Evolutionary conservation across 768 basidiomycete genomes (phyloP).

Genomic region (Leucogyrophana mollusca): DNA sequence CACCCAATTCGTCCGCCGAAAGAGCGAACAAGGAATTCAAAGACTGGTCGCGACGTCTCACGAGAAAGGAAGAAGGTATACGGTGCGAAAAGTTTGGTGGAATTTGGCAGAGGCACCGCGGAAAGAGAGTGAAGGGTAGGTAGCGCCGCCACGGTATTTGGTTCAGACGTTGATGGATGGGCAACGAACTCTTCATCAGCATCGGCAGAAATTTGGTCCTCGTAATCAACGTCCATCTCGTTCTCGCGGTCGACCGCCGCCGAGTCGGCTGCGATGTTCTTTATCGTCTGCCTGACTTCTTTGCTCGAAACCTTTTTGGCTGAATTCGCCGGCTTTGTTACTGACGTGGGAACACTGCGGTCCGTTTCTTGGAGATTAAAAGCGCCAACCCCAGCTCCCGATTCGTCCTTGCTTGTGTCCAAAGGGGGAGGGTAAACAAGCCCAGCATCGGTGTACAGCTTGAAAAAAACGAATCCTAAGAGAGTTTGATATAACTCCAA

Average conservation of each 20-base stretch:
- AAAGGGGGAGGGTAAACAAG: conserved; percentile 94
- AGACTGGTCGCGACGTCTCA: conserved; percentile 86
- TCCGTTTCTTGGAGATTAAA: conserved; percentile 67
- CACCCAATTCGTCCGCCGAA: conserved; percentile 93
- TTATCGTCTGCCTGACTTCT: conserved; percentile 50
- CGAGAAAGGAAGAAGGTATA: conserved; percentile 94
- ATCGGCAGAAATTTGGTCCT: conserved; percentile 30
- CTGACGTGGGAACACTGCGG: conserved; percentile 18
- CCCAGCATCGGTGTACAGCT: conserved; percentile 93
- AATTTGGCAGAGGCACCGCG: conserved; percentile 53
- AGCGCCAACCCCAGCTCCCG: conserved; percentile 85
- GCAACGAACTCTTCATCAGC: conserved; percentile 67
- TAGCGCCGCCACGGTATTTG: conserved; percentile 45
- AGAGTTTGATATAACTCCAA: conserved; percentile 97
- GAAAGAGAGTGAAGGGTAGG: conserved; percentile 70
- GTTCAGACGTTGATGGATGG: conserved; percentile 52
- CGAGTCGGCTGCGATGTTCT: conserved; percentile 35
- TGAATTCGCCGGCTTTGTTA: conserved; percentile 12
- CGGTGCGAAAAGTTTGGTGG: conserved; percentile 72
- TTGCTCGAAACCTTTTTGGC: conserved; percentile 49
- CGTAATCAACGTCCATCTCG: conserved; percentile 35
- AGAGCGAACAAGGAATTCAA: conserved; percentile 91
- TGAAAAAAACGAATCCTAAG: conserved; percentile 94
- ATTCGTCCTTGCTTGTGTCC: conserved; percentile 80
- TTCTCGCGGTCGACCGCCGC: conserved; percentile 30